Evolutionary conservation across 305 asterid species (phyloP).

Genomic region (Fraxinus sp.): DNA sequence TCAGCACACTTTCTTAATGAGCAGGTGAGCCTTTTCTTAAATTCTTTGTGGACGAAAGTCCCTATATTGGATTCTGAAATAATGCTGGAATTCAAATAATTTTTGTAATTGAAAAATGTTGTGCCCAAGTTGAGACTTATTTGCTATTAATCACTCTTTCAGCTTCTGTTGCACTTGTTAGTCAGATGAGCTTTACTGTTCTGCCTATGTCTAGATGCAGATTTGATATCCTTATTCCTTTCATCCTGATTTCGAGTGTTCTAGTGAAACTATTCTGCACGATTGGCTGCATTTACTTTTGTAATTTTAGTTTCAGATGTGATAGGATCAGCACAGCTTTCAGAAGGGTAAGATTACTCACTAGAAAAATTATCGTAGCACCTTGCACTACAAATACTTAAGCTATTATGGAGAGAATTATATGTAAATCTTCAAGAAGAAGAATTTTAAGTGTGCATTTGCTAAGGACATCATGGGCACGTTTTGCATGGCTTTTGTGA

Average conservation of each 20-base stretch:
- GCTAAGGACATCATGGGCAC: not conserved
- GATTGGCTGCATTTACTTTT: not conserved
- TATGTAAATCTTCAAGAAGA: not conserved
- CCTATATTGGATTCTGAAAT: conserved; percentile 10
- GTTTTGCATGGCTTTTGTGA: not conserved
- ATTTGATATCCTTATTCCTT: not conserved
- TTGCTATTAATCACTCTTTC: conserved; percentile 15
- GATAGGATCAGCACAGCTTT: conserved; percentile 6
- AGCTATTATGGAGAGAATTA: conserved; percentile 2
- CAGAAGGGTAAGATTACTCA: not conserved
- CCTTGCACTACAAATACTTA: not conserved
- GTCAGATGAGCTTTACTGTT: not conserved
- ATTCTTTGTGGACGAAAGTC: conserved; percentile 3
- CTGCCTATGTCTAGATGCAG: not conserved
- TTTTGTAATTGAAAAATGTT: conserved; percentile 4
- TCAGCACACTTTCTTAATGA: conserved; percentile 99
- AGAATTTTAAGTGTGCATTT: conserved; percentile 1
- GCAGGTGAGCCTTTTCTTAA: conserved; percentile 52
- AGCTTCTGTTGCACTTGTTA: not conserved
- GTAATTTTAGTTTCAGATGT: conserved; percentile 8
- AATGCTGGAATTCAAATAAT: conserved; percentile 7
- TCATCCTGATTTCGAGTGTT: conserved; percentile 15
- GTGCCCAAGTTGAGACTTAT: conserved; percentile 7
- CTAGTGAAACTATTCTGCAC: conserved; percentile 5
- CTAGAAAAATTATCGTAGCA: not conserved